phyloP scores from a whole-genome alignment of 2,329 filamentous ascomycete genomes.

The Phaeomoniella chlamydospora region DNA sequence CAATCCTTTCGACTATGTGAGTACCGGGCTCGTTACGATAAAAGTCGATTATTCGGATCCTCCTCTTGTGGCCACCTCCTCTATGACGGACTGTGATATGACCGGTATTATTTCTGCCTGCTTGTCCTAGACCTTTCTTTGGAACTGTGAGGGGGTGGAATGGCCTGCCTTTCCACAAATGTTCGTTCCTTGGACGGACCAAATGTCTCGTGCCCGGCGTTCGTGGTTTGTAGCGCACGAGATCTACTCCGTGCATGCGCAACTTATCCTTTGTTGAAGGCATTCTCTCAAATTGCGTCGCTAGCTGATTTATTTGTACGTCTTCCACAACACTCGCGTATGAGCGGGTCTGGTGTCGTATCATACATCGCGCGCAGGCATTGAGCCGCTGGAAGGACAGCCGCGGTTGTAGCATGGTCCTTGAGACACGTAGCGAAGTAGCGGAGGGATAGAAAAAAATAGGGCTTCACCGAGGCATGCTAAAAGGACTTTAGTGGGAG shows the following conservation, averaged over 20 bases:
- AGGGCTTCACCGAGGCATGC: too few relatives aligned
- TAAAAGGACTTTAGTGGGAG: too few relatives aligned
- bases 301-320: slow-evolving; percentile 2
- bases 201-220: slow-evolving; percentile 89
- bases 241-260: slow-evolving; percentile 5
- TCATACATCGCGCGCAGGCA: slow-evolving; percentile 10
- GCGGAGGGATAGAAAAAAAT: too few relatives aligned
- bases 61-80: slow-evolving; percentile 80
- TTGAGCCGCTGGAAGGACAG: slow-evolving; percentile 30
- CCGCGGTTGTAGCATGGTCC: slow-evolving; percentile 54
- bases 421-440: too few relatives aligned
- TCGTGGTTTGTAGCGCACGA: slow-evolving; percentile 84
- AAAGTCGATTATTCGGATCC: slow-evolving; percentile 88
- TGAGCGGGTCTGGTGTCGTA: slow-evolving; percentile 28
- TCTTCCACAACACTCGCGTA: slow-evolving; percentile 32
- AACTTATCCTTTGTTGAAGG: neutral
- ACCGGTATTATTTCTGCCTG: slow-evolving; percentile 80
- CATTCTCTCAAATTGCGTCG: neutral
- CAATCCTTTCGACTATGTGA: slow-evolving; percentile 82
- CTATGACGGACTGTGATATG: slow-evolving; percentile 79
- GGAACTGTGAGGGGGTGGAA: slow-evolving; percentile 71
- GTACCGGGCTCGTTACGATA: slow-evolving; percentile 62
- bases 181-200: slow-evolving; percentile 83
- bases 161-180: slow-evolving; percentile 88
- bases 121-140: slow-evolving; percentile 85